These are phyloP conservation scores for Colletotrichum zoysiae DNA, from an alignment of 2,329 filamentous ascomycete species.

Conservation along the genomic window DNA sequence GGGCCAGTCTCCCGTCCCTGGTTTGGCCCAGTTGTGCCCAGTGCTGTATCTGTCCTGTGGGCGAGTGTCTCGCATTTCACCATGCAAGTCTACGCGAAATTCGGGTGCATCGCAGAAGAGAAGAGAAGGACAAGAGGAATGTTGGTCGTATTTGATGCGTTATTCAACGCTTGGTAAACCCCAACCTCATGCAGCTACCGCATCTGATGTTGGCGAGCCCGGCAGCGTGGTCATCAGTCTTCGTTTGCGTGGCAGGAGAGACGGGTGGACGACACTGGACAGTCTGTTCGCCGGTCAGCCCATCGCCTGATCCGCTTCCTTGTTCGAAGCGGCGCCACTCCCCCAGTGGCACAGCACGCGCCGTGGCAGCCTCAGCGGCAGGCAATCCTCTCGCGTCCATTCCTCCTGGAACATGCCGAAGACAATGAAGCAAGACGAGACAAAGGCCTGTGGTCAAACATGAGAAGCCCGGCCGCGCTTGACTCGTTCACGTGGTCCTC, in stretches of 20 bases:
- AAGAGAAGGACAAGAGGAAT: background rate
- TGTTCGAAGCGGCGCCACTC: constrained; percentile 21
- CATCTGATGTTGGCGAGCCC: constrained; percentile 34
- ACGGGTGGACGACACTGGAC: constrained; percentile 15
- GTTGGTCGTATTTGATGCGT: constrained; percentile 26
- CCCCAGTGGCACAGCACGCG: constrained; percentile 28
- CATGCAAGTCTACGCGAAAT: constrained; percentile 19
- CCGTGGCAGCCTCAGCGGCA: constrained; percentile 21
- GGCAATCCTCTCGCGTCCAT: constrained; percentile 21
- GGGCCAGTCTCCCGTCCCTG: constrained; percentile 13
- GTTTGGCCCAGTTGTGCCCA: constrained; percentile 18
- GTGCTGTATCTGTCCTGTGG: constrained; percentile 15
- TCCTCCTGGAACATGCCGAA: constrained; percentile 14
- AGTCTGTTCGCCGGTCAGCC: constrained; percentile 25
- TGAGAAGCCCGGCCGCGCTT: constrained; percentile 27
- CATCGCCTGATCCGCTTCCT: constrained; percentile 34
- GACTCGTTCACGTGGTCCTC: constrained; percentile 37
- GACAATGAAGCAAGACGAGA: constrained; percentile 11
- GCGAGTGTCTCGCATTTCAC: constrained; percentile 15
- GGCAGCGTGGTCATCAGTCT: constrained; percentile 20
- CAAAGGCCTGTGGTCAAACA: constrained; percentile 18
- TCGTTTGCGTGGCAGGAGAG: constrained; percentile 28
- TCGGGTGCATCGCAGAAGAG: constrained; percentile 18
- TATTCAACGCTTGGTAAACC: constrained; percentile 24
- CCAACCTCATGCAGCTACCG: constrained; percentile 37